These are phyloP conservation scores for Huntiella omanensis DNA, from an alignment of 2,329 filamentous ascomycete species.

Conservation along the genomic window DNA sequence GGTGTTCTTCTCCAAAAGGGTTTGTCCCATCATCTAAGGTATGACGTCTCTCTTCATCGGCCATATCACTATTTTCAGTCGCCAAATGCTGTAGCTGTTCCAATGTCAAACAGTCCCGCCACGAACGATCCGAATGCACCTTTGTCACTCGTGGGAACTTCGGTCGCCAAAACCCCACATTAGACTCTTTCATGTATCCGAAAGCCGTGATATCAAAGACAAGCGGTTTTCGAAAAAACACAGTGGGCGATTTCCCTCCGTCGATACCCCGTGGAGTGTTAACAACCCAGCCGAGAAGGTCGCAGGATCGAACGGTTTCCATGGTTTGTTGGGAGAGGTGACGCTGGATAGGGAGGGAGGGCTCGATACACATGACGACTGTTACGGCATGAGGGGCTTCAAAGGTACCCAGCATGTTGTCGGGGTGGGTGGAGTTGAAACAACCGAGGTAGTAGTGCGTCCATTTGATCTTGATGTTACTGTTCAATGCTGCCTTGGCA, in stretches of 20 bases:
- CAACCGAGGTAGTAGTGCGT: constrained; percentile 71
- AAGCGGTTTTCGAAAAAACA: constrained; percentile 49
- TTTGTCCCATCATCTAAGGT: no score
- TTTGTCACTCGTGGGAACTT: constrained; percentile 62
- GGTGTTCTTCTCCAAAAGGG: no score
- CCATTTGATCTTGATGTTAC: constrained; percentile 44
- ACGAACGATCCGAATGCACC: constrained; percentile 57
- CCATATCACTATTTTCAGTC: no score
- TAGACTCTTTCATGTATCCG: constrained; percentile 54
- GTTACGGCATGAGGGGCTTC: constrained; percentile 37
- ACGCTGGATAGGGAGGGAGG: constrained; percentile 32
- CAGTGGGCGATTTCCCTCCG: constrained; percentile 23
- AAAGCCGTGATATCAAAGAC: constrained; percentile 69
- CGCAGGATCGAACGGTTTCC: constrained; percentile 19
- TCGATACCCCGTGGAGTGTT: constrained; percentile 27
- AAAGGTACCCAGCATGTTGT: constrained; percentile 30
- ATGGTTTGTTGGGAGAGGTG: constrained; percentile 30
- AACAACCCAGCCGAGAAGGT: constrained; percentile 26
- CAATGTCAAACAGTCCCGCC: constrained; percentile 49
- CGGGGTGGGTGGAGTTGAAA: constrained; percentile 41
- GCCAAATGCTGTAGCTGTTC: constrained; percentile 51
- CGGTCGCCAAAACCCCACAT: constrained; percentile 52
- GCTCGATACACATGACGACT: constrained; percentile 44
- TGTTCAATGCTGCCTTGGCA: constrained; percentile 34
- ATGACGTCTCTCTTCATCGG: no score